phyloP scores from a whole-genome alignment of 2,329 filamentous ascomycete genomes.

The Pseudophaeomoniella oleicola region DNA sequence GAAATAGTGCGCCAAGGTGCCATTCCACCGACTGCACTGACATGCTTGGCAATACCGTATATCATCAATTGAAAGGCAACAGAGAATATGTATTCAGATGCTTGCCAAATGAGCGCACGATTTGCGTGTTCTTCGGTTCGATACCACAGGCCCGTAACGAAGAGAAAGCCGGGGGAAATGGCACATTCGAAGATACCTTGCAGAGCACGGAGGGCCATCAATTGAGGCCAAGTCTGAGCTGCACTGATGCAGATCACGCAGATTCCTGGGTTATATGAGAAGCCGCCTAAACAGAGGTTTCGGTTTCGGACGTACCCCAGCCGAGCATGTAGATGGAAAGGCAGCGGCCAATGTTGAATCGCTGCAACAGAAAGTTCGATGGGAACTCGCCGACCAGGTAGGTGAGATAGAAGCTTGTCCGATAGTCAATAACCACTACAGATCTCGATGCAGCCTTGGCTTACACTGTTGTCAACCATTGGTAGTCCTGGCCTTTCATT shows the following conservation, averaged over 20 bases:
- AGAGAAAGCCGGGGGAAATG: slow-evolving; percentile 20
- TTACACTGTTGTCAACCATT: slow-evolving; percentile 9
- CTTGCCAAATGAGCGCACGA: slow-evolving; percentile 21
- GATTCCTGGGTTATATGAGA: too few relatives aligned
- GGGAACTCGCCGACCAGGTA: slow-evolving; percentile 20
- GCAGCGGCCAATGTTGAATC: slow-evolving; percentile 12
- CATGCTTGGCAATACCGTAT: slow-evolving; percentile 9
- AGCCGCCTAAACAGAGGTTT: too few relatives aligned
- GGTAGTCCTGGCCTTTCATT: slow-evolving; percentile 13
- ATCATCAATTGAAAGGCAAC: slow-evolving; percentile 10
- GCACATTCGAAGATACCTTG: slow-evolving; percentile 24
- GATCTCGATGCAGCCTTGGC: too few relatives aligned
- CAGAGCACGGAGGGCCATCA: slow-evolving; percentile 20
- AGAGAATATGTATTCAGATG: slow-evolving; percentile 20
- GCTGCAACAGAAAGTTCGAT: slow-evolving; percentile 16
- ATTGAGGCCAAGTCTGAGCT: slow-evolving; percentile 16
- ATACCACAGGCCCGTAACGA: slow-evolving; percentile 22
- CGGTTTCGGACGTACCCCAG: too few relatives aligned
- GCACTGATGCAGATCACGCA: slow-evolving; percentile 8
- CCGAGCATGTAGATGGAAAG: slow-evolving; percentile 15
- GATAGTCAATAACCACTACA: too few relatives aligned
- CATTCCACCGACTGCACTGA: slow-evolving; percentile 7
- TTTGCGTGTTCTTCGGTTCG: slow-evolving; percentile 18
- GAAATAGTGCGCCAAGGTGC: slow-evolving; percentile 9
- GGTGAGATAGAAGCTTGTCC: slow-evolving; percentile 15